These are phyloP conservation scores for Lactarius deliciosus DNA, from an alignment of 768 basidiomycete species.

Conservation along the genomic window DNA sequence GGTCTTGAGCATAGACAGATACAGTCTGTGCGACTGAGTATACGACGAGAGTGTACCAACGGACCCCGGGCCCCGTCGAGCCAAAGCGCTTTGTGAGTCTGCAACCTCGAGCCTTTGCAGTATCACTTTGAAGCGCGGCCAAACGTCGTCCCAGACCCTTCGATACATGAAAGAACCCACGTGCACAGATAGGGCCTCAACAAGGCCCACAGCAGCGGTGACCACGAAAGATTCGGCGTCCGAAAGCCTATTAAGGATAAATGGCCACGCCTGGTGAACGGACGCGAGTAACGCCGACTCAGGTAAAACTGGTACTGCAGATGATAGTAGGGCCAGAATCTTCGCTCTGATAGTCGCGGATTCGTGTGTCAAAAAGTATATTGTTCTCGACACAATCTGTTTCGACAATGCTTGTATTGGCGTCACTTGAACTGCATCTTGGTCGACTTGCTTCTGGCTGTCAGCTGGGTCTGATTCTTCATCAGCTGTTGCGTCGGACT, in stretches of 20 bases:
- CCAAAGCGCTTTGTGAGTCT: constrained; percentile 66
- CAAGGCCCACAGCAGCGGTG: constrained; percentile 65
- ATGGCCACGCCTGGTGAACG: constrained; percentile 92
- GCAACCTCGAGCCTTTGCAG: constrained; percentile 58
- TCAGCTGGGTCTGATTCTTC: constrained; percentile 31
- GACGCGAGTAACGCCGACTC: constrained; percentile 79
- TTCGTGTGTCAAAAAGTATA: constrained; percentile 88
- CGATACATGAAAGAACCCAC: constrained; percentile 85
- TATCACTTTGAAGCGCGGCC: constrained; percentile 76
- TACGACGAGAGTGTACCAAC: constrained; percentile 71
- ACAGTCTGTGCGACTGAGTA: constrained; percentile 77
- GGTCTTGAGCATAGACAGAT: constrained; percentile 72
- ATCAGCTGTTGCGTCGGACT: constrained; percentile 33
- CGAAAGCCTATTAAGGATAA: constrained; percentile 77
- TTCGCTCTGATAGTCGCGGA: constrained; percentile 84
- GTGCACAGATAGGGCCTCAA: constrained; percentile 68
- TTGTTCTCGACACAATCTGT: constrained; percentile 82
- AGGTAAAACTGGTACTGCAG: constrained; percentile 69
- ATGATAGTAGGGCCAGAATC: constrained; percentile 71
- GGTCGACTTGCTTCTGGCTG: constrained; percentile 36
- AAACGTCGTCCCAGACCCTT: constrained; percentile 88
- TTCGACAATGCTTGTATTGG: constrained; percentile 73
- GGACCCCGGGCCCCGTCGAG: constrained; percentile 49
- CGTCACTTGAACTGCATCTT: constrained; percentile 54
- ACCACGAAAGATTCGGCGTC: constrained; percentile 80